Evolutionary conservation across 345 rosid species (phyloP).

Genomic region (Hibiscus trionum): DNA sequence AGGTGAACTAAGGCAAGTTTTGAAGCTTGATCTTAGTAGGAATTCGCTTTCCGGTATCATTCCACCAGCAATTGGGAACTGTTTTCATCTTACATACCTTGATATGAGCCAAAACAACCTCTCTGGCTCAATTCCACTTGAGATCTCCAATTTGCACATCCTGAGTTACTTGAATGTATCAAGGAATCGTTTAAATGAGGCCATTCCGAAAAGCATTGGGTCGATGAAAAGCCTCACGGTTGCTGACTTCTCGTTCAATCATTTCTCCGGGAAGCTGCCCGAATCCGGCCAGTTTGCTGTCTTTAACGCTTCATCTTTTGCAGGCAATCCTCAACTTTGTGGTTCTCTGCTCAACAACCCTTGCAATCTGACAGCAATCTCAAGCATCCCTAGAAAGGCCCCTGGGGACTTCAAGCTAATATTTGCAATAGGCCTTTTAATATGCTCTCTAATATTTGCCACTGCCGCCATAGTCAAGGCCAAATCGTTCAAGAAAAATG

Average conservation of each 20-base stretch:
- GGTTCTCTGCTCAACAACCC: constrained; percentile 35
- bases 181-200: constrained; percentile 42
- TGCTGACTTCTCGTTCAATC: constrained; percentile 63
- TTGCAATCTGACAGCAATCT: constrained; percentile 28
- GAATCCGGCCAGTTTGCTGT: constrained; percentile 49
- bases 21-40: constrained; percentile 45
- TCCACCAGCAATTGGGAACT: constrained; percentile 44
- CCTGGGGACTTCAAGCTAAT: constrained; percentile 37
- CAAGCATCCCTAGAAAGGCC: constrained; percentile 22
- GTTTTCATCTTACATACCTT: constrained; percentile 44
- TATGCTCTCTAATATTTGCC: constrained; percentile 41
- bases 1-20: constrained; percentile 36
- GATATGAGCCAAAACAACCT: constrained; percentile 68
- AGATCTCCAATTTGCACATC: constrained; percentile 35
- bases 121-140: constrained; percentile 47
- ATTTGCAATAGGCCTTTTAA: constrained; percentile 45
- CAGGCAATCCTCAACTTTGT: constrained; percentile 55
- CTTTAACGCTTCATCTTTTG: constrained; percentile 52
- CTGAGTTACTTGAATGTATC: constrained; percentile 56
- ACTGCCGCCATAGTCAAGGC: constrained; percentile 42
- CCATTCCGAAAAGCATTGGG: constrained; percentile 41
- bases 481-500: constrained; percentile 29
- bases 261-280: constrained; percentile 52
- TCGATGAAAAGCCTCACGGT: constrained; percentile 52
- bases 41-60: constrained; percentile 43